Conservation (phyloP, 1,139 yeast species). For the Blastobotrys niveus region DNA sequence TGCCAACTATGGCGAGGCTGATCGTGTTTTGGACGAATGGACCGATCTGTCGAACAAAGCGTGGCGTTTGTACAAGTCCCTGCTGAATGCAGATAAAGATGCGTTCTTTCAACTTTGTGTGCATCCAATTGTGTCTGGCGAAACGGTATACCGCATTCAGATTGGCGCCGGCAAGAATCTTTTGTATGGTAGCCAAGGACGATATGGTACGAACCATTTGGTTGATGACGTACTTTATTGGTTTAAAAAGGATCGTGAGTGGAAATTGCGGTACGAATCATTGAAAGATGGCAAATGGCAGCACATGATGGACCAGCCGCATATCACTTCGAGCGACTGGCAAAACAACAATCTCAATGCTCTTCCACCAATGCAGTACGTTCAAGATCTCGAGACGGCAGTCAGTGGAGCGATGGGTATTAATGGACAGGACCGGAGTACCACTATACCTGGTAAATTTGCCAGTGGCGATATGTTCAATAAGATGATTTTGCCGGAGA, state of each 20-base stretch:
- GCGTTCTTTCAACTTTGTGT: constrained; percentile 18
- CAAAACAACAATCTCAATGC: constrained; percentile 22
- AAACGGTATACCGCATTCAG: constrained; percentile 17
- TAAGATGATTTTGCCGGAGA: constrained; percentile 13
- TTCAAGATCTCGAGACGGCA: constrained; percentile 15
- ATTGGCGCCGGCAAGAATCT: constrained; percentile 19
- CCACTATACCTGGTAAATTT: constrained; percentile 20
- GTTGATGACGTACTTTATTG: constrained; percentile 16
- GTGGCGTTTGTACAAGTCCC: constrained; percentile 11
- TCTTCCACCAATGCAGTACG: constrained; percentile 18
- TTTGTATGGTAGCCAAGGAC: constrained; percentile 19
- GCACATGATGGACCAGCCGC: constrained; percentile 23
- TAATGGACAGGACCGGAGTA: constrained; percentile 17
- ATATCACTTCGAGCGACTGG: constrained; percentile 21
- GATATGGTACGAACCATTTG: constrained; percentile 17
- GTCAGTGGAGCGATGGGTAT: constrained; percentile 17
- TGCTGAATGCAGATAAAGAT: constrained; percentile 13
- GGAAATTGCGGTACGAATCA: constrained; percentile 17
- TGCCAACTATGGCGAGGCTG: constrained; percentile 21
- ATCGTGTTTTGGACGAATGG: constrained; percentile 17
- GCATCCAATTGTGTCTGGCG: constrained; percentile 21
- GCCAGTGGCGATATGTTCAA: constrained; percentile 16
- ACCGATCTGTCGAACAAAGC: constrained; percentile 15
- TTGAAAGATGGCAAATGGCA: constrained; percentile 22
- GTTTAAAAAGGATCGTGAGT: constrained; percentile 17